These are phyloP conservation scores for Globisporangium irregulare DNA, from an alignment of 352 stramenopile species.

Conservation along the genomic window DNA sequence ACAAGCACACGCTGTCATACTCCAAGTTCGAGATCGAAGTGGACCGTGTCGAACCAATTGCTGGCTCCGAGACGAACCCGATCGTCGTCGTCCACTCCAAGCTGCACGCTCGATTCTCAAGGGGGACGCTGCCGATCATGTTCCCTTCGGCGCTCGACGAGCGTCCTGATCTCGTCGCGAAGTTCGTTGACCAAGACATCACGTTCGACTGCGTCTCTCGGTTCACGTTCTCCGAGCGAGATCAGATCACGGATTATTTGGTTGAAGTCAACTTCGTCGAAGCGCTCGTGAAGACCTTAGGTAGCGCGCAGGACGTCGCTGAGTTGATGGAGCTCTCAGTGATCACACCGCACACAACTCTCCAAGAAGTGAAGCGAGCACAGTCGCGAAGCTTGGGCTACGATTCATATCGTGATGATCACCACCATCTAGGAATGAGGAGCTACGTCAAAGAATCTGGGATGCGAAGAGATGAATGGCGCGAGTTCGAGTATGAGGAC, in stretches of 20 bases:
- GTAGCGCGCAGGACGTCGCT: not conserved
- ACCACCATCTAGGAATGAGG: not conserved
- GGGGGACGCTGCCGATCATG: conserved; percentile 13
- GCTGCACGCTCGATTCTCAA: conserved; percentile 6
- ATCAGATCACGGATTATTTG: conserved; percentile 6
- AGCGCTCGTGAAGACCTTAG: conserved; percentile 2
- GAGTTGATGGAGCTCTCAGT: conserved; percentile 14
- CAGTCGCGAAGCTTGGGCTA: not conserved
- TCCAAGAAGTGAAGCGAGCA: not conserved
- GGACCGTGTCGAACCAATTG: not conserved
- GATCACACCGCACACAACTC: not conserved
- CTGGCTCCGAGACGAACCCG: not conserved
- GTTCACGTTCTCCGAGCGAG: conserved; percentile 11
- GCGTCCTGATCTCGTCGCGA: not conserved
- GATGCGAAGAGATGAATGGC: not conserved
- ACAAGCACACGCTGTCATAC: conserved; percentile 7
- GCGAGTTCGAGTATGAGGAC: not conserved
- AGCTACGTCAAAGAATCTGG: not conserved
- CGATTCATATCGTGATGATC: not conserved
- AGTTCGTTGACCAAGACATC: conserved; percentile 13
- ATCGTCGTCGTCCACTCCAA: not conserved
- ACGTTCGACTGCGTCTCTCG: conserved; percentile 14
- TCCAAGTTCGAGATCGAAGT: conserved; percentile 8
- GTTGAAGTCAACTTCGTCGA: conserved; percentile 16
- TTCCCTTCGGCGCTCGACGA: conserved; percentile 9